phyloP scores from a whole-genome alignment of 768 basidiomycete species.

The Xerocomus potaroensis region DNA sequence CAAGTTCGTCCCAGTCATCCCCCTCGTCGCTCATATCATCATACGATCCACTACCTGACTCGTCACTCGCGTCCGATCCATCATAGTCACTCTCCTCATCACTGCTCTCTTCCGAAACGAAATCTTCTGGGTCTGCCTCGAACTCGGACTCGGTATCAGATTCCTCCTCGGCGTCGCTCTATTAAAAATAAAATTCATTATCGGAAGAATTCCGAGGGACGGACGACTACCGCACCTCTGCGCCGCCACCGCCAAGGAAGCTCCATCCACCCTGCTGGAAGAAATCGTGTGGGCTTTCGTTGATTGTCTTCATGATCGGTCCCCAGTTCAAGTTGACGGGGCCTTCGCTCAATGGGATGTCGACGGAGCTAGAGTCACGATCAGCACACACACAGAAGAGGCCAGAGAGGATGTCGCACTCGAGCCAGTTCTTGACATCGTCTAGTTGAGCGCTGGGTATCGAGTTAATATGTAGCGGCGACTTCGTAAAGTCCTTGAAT shows the following conservation, averaged over 20 bases:
- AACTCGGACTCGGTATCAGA: constrained; percentile 69
- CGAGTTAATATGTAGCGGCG: constrained; percentile 94
- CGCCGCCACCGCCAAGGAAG: constrained; percentile 69
- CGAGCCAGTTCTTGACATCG: constrained; percentile 98
- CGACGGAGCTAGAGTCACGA: constrained; percentile 70
- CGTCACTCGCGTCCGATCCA: constrained; percentile 49
- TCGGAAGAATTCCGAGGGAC: background rate
- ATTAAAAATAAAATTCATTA: constrained; percentile 40
- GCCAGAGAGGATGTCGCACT: constrained; percentile 50
- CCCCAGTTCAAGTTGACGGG: constrained; percentile 98
- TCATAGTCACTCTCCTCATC: constrained; percentile 55
- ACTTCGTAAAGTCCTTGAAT: constrained; percentile 91
- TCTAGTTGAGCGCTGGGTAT: constrained; percentile 89
- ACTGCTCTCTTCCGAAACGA: constrained; percentile 39
- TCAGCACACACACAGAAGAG: constrained; percentile 2
- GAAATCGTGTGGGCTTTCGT: constrained; percentile 92
- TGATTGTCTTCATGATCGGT: constrained; percentile 98
- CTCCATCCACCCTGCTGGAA: constrained; percentile 99
- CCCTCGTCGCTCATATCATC: constrained; percentile 66
- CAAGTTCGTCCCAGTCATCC: constrained; percentile 96
- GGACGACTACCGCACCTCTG: constrained; percentile 48
- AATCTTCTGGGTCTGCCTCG: constrained; percentile 44
- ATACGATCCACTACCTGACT: constrained; percentile 64
- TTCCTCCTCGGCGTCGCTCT: constrained; percentile 59
- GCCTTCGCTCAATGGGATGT: constrained; percentile 92